phyloP scores from a whole-genome alignment of 164 flowering plant genomes.

The Sextonia rubra region DNA sequence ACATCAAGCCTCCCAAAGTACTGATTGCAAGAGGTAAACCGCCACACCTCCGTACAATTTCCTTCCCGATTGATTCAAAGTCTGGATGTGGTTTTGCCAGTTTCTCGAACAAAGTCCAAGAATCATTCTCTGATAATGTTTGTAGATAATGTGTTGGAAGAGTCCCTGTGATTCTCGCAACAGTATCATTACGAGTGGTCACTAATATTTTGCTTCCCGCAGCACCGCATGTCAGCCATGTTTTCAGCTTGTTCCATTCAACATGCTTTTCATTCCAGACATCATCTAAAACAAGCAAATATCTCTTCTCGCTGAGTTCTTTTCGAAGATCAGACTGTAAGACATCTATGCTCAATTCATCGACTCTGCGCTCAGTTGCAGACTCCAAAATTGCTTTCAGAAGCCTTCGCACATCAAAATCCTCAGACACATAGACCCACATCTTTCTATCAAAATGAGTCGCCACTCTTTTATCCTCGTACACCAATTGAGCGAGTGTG shows the following conservation, averaged over 20 bases:
- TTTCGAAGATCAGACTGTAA: neutral
- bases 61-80: neutral
- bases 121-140: too few relatives aligned
- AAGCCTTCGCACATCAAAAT: too few relatives aligned
- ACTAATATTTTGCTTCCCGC: slow-evolving; percentile 10
- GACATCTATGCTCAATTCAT: neutral
- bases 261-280: too few relatives aligned
- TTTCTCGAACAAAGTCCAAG: neutral
- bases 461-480: too few relatives aligned
- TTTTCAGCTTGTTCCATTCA: slow-evolving; percentile 1
- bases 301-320: slow-evolving; percentile 4
- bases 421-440: too few relatives aligned
- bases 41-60: slow-evolving; percentile 6
- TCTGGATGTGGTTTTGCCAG: neutral
- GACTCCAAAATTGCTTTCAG: neutral
- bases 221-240: neutral
- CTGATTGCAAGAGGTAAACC: too few relatives aligned
- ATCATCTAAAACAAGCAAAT: slow-evolving; percentile 12
- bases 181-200: slow-evolving; percentile 12
- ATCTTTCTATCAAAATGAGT: too few relatives aligned
- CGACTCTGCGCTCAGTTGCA: neutral
- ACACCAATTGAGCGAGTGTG: too few relatives aligned
- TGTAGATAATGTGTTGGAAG: too few relatives aligned
- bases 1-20: slow-evolving; percentile 10
- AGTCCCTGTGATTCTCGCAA: slow-evolving; percentile 9